A percentile compares a stretch with the other conserved stretches of the same genome.
These are phyloP conservation scores for Glycyrrhiza uralensis DNA, from an alignment of 306 rosid species.

Conservation along the genomic window DNA sequence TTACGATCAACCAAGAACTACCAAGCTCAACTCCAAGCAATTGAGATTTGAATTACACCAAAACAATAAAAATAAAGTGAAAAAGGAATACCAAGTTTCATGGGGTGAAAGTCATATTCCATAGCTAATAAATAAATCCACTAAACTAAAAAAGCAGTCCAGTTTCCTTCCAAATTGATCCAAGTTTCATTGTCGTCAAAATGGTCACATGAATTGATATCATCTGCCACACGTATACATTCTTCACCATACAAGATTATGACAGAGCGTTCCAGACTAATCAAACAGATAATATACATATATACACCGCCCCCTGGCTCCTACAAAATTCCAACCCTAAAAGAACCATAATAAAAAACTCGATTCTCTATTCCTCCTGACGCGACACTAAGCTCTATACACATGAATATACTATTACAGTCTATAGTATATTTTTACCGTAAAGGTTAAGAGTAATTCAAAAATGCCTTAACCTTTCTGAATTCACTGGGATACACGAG, in stretches of 20 bases:
- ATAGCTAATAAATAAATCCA: not conserved
- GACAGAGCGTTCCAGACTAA: slow-evolving; percentile 15
- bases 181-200: not conserved
- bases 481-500: slow-evolving; percentile 59
- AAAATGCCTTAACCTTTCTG: slow-evolving; percentile 55
- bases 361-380: slow-evolving; percentile 35
- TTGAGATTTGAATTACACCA: too few species aligned
- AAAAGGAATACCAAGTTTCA: not conserved
- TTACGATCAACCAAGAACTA: too few species aligned
- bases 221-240: slow-evolving; percentile 6
- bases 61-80: not conserved
- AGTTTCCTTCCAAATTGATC: not conserved
- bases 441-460: slow-evolving; percentile 36
- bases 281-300: not conserved
- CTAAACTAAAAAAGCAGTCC: not conserved
- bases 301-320: slow-evolving; percentile 7
- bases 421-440: slow-evolving; percentile 5
- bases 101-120: not conserved
- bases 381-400: slow-evolving; percentile 30
- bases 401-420: not conserved
- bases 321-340: slow-evolving; percentile 29
- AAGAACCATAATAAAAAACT: slow-evolving; percentile 42
- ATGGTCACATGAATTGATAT: not conserved
- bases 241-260: slow-evolving; percentile 15
- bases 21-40: too few species aligned